Evolutionary conservation across 352 stramenopile species (phyloP).

Genomic region (Pythium chondricola): DNA sequence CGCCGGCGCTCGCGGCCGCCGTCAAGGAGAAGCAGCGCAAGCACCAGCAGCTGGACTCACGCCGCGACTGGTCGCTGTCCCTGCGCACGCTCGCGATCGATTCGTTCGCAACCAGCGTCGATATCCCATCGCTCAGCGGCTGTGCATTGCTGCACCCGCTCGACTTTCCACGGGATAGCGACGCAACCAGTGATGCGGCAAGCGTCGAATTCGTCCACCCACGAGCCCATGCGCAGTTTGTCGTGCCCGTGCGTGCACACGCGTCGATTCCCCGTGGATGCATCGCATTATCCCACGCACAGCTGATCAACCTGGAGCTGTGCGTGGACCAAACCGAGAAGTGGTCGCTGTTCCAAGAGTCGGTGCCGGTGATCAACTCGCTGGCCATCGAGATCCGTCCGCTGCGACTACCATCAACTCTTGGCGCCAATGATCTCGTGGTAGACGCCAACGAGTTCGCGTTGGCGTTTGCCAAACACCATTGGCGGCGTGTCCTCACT

Average conservation of each 20-base stretch:
- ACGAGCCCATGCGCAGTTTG: constrained; percentile 69
- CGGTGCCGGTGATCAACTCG: constrained; percentile 29
- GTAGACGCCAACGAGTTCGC: constrained; percentile 50
- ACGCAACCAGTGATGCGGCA: background rate
- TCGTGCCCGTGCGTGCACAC: constrained; percentile 43
- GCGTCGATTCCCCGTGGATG: constrained; percentile 31
- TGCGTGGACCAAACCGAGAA: constrained; percentile 63
- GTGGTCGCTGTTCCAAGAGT: constrained; percentile 71
- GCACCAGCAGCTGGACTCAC: constrained; percentile 9
- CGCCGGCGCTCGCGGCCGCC: constrained; percentile 55
- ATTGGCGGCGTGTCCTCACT: constrained; percentile 57
- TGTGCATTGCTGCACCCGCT: constrained; percentile 57
- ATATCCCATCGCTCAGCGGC: constrained; percentile 25
- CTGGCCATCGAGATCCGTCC: constrained; percentile 71
- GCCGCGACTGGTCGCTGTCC: constrained; percentile 24
- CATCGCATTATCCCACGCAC: constrained; percentile 54
- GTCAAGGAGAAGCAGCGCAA: constrained; percentile 48
- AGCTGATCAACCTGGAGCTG: constrained; percentile 79
- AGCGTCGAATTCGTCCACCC: constrained; percentile 43
- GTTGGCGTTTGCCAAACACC: constrained; percentile 42
- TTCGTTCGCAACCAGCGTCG: constrained; percentile 16
- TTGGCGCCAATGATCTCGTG: constrained; percentile 10
- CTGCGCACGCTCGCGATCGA: constrained; percentile 44
- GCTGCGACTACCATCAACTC: constrained; percentile 20
- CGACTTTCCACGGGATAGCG: constrained; percentile 49